These are phyloP conservation scores for Tolypocladium paradoxum DNA, from an alignment of 2,329 filamentous ascomycete species.

Conservation along the genomic window DNA sequence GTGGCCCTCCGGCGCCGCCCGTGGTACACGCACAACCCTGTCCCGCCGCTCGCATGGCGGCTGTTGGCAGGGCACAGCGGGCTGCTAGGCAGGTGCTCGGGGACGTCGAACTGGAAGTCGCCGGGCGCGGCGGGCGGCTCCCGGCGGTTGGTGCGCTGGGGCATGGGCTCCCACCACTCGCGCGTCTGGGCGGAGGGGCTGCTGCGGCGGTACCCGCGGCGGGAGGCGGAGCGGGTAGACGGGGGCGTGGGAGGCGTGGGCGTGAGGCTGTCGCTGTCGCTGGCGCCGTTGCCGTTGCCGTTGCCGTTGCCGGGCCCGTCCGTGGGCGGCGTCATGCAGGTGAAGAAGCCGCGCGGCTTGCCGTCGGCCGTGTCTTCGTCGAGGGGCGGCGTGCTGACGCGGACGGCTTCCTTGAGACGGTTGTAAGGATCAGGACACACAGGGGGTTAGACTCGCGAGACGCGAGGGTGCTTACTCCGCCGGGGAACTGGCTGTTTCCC, in stretches of 20 bases:
- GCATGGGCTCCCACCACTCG: conserved; percentile 26
- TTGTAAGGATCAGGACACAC: background rate
- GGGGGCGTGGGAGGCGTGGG: conserved; percentile 1
- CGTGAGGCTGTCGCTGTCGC: background rate
- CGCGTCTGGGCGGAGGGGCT: conserved; percentile 13
- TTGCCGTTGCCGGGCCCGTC: background rate
- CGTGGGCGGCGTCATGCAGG: conserved; percentile 23
- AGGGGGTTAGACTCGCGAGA: background rate
- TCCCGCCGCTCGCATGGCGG: conserved; percentile 31
- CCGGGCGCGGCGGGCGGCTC: conserved; percentile 1
- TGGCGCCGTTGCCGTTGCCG: background rate
- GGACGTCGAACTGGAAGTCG: conserved; percentile 36
- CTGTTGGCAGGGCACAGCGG: conserved; percentile 40
- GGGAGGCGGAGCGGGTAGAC: conserved; percentile 6
- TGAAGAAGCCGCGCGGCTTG: conserved; percentile 31
- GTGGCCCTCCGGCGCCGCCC: conserved; percentile 22
- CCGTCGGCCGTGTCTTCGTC: conserved; percentile 26
- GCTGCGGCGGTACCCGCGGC: conserved; percentile 9
- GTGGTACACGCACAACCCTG: conserved; percentile 39
- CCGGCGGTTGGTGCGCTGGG: conserved; percentile 11
- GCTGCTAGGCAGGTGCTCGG: conserved; percentile 39
- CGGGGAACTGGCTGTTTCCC: conserved; percentile 18
- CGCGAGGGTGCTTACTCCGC: conserved; percentile 16
- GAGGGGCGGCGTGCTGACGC: conserved; percentile 35
- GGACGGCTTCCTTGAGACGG: conserved; percentile 32